Evolutionary conservation across 2,329 filamentous ascomycete species (phyloP).

Genomic region (Fusarium phyllophilum): DNA sequence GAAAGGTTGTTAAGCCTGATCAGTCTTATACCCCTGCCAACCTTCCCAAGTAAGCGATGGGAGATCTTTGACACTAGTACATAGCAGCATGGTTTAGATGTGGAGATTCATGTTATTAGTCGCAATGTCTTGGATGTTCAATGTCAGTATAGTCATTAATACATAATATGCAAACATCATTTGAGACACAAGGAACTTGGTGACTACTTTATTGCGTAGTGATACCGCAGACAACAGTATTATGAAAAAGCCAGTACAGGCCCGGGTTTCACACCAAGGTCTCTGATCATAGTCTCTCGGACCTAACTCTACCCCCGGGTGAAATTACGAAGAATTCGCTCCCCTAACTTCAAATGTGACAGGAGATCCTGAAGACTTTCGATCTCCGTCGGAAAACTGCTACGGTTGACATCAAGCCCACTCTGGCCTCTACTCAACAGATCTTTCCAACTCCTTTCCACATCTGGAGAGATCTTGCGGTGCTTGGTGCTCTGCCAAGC

Average conservation of each 20-base stretch:
- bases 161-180: not conserved
- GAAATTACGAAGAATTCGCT: not conserved
- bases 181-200: not conserved
- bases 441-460: not conserved
- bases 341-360: not conserved
- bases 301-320: no score
- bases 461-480: not conserved
- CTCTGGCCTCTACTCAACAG: not conserved
- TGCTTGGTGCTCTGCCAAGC: not conserved
- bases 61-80: not conserved
- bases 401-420: not conserved
- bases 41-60: slow-evolving; percentile 23
- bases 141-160: not conserved
- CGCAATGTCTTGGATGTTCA: not conserved
- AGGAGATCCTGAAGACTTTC: not conserved
- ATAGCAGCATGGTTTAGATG: not conserved
- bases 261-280: rapidly evolving
- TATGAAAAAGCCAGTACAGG: not conserved
- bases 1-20: slow-evolving; percentile 59
- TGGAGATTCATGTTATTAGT: not conserved
- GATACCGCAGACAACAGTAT: rapidly evolving
- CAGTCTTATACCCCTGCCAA: slow-evolving; percentile 54
- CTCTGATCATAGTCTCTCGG: rapidly evolving
- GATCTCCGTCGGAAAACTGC: not conserved
- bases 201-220: rapidly evolving